Evolutionary conservation across 495 filamentous ascomycete genomes (phyloP).

Genomic region (Xylaria castorea): DNA sequence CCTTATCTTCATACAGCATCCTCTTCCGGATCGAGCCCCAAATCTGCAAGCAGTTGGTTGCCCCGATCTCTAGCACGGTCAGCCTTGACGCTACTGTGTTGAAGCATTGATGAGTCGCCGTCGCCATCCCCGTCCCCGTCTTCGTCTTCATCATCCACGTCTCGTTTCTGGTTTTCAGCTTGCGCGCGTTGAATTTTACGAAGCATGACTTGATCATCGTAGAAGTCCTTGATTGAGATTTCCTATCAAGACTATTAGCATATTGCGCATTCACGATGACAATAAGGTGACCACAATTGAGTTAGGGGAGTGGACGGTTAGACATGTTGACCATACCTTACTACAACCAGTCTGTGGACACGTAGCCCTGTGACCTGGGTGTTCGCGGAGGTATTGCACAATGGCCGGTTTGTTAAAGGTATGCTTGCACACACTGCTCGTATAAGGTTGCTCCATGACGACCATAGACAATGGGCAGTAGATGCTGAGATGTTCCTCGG

Average conservation of each 20-base stretch:
- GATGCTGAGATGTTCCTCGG: constrained; percentile 70
- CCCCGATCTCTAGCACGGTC: constrained; percentile 25
- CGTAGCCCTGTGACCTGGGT: constrained; percentile 36
- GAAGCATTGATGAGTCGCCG: constrained; percentile 35
- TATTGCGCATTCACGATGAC: constrained; percentile 2
- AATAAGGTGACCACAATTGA: neutral
- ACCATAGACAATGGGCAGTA: constrained; percentile 83
- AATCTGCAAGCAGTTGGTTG: constrained; percentile 20
- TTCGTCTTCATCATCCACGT: constrained; percentile 37
- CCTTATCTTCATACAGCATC: neutral
- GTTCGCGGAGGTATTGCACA: constrained; percentile 62
- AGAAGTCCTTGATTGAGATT: constrained; percentile 46
- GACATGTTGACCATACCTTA: constrained; percentile 40
- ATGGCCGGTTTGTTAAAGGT: constrained; percentile 82
- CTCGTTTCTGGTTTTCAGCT: constrained; percentile 33
- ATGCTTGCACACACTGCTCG: constrained; percentile 80
- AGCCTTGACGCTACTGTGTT: constrained; percentile 18
- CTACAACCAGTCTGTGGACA: constrained; percentile 54
- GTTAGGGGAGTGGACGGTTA: neutral
- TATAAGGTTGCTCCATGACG: constrained; percentile 74
- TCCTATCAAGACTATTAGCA: constrained; percentile 38
- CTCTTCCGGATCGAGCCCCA: constrained; percentile 20
- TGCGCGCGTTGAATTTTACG: constrained; percentile 50
- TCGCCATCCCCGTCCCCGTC: constrained; percentile 39
- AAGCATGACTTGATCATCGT: constrained; percentile 49